Evolutionary conservation across 345 rosid species (phyloP).

Genomic region (Brassica juncea): DNA sequence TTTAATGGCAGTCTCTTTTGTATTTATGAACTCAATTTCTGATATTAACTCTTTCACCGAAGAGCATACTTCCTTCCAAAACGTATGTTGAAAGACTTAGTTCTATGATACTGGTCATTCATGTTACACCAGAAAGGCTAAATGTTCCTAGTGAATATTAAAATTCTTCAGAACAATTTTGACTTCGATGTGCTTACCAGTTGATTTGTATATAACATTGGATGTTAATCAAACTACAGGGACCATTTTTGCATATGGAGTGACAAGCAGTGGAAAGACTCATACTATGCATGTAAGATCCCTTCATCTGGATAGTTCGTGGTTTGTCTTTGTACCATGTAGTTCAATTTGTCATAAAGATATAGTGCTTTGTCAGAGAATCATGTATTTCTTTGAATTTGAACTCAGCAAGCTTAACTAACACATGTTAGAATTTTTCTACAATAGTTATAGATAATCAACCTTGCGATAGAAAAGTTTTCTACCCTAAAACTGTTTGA

Average conservation of each 20-base stretch:
- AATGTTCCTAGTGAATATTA: background rate
- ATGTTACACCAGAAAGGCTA: conserved; percentile 14
- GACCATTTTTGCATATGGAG: conserved; percentile 97
- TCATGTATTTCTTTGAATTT: background rate
- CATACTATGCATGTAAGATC: conserved; percentile 98
- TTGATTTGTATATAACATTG: conserved; percentile 19
- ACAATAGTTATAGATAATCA: background rate
- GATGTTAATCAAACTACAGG: conserved; percentile 54
- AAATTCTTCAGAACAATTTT: background rate
- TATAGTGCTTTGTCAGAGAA: background rate
- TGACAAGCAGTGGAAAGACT: conserved; percentile 99
- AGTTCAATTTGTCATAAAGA: conserved; percentile 5
- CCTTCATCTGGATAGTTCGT: conserved; percentile 23
- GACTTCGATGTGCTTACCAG: background rate
- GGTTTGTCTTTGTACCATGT: background rate
- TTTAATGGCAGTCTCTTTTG: conserved; percentile 23
- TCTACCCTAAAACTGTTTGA: background rate
- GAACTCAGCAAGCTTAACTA: background rate
- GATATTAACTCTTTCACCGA: background rate
- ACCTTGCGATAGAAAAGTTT: background rate
- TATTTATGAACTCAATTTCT: conserved; percentile 9
- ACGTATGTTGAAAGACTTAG: background rate
- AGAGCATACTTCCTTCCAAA: background rate
- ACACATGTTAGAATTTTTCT: background rate
- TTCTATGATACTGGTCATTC: conserved; percentile 2